A percentile compares a stretch with the other conserved stretches of the same genome.
Conservation (phyloP, 1,284 basidiomycete genomes). For the Tilletia walkeri region DNA sequence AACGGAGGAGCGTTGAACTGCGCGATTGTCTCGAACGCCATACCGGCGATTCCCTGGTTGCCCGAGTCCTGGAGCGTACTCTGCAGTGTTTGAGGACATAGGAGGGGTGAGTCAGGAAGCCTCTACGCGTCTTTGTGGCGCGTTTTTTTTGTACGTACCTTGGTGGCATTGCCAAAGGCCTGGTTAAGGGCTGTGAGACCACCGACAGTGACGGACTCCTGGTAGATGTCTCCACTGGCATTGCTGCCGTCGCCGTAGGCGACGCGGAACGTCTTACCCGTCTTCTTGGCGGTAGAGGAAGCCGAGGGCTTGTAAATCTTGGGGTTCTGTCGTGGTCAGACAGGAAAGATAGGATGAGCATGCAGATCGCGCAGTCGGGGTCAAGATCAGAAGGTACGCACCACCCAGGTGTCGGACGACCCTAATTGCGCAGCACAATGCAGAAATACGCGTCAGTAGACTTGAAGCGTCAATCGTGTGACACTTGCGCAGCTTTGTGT, state of each 20-base stretch:
- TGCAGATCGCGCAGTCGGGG: neutral
- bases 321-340: neutral
- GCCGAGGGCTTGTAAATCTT: slow-evolving; percentile 20
- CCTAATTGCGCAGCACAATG: neutral
- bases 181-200: slow-evolving; percentile 14
- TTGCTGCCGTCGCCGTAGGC: slow-evolving; percentile 23
- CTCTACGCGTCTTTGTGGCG: too few relatives aligned
- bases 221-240: slow-evolving; percentile 21
- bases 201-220: slow-evolving; percentile 18
- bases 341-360: neutral
- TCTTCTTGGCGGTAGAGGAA: slow-evolving; percentile 15
- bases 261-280: slow-evolving; percentile 19
- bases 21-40: slow-evolving; percentile 20
- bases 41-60: slow-evolving; percentile 16
- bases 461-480: neutral
- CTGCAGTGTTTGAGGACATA: neutral
- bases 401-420: slow-evolving; percentile 8
- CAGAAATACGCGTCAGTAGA: too few relatives aligned
- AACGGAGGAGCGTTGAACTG: slow-evolving; percentile 19
- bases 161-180: slow-evolving; percentile 17
- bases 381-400: neutral
- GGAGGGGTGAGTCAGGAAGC: neutral
- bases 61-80: slow-evolving; percentile 15
- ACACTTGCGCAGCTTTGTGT: neutral
- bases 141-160: neutral